A percentile compares a stretch with the other conserved stretches of the same genome.
Evolutionary conservation across 768 basidiomycete species (phyloP).

Genomic region (Tricholoma sp.): DNA sequence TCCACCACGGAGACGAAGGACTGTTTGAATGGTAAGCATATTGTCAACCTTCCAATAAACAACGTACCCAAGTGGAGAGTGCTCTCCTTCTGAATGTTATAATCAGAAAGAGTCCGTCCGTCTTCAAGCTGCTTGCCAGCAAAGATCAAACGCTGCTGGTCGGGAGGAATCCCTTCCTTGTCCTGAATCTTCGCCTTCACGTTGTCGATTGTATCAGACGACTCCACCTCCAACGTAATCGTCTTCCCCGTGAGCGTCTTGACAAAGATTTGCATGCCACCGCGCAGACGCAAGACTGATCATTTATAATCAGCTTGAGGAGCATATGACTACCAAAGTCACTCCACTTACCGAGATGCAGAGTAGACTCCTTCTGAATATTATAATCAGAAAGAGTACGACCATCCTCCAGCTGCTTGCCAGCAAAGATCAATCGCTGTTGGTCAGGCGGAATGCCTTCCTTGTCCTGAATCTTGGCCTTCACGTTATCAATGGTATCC

Average conservation of each 20-base stretch:
- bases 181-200: conserved; percentile 19
- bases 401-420: conserved; percentile 18
- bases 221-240: conserved; percentile 15
- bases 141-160: conserved; percentile 17
- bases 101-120: conserved; percentile 16
- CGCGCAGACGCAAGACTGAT: conserved; percentile 27
- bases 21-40: conserved; percentile 19
- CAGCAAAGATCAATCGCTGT: conserved; percentile 17
- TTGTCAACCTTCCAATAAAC: conserved; percentile 1
- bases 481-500: conserved; percentile 18
- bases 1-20: conserved; percentile 40
- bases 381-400: conserved; percentile 20
- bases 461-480: conserved; percentile 19
- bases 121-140: conserved; percentile 18
- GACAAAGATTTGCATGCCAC: conserved; percentile 48
- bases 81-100: conserved; percentile 20
- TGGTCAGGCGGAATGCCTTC: conserved; percentile 19
- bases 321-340: background rate
- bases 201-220: conserved; percentile 16
- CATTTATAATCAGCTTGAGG: background rate
- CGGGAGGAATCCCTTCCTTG: conserved; percentile 17
- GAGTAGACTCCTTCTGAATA: conserved; percentile 19
- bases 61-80: conserved; percentile 27
- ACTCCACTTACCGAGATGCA: conserved; percentile 9
- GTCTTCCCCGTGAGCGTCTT: conserved; percentile 58